Evolutionary conservation across 2,329 filamentous ascomycete genomes (phyloP).

Genomic region (Tolypocladium nubicola): DNA sequence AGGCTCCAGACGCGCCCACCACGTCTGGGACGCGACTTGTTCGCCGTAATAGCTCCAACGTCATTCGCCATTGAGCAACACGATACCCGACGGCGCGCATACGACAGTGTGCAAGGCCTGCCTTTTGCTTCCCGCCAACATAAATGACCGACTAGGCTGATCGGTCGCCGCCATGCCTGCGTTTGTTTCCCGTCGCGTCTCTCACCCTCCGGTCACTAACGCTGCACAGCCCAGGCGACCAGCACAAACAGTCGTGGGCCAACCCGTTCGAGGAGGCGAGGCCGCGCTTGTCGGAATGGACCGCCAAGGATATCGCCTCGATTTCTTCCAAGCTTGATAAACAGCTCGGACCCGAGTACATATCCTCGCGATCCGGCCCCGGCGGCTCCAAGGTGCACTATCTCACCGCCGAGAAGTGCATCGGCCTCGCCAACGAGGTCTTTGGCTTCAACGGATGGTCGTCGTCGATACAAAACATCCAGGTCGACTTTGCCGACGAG

Average conservation of each 20-base stretch:
- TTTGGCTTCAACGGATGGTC: constrained; percentile 99
- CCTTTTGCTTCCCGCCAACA: neutral
- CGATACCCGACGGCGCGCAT: neutral
- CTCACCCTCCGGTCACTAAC: constrained; percentile 8
- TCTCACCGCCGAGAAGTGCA: constrained; percentile 91
- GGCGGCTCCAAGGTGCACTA: constrained; percentile 85
- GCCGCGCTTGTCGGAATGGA: constrained; percentile 66
- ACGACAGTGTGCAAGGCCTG: neutral
- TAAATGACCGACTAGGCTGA: constrained; percentile 13
- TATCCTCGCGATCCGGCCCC: constrained; percentile 75
- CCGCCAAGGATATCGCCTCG: constrained; percentile 81
- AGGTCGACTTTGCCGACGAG: constrained; percentile 93
- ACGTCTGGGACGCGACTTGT: neutral
- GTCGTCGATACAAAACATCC: constrained; percentile 85
- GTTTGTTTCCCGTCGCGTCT: constrained; percentile 20
- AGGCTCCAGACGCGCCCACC: neutral
- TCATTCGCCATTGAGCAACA: neutral
- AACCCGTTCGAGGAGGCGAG: constrained; percentile 76
- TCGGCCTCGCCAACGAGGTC: constrained; percentile 86
- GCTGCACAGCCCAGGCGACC: constrained; percentile 51
- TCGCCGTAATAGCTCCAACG: neutral
- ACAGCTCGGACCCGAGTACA: constrained; percentile 91
- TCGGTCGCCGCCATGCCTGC: constrained; percentile 28
- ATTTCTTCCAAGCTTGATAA: constrained; percentile 80
- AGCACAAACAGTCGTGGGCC: constrained; percentile 37